A percentile compares a stretch with the other conserved stretches of the same genome.
These are phyloP conservation scores for Ulmus americana DNA, from an alignment of 331 rosid genomes.

Conservation along the genomic window DNA sequence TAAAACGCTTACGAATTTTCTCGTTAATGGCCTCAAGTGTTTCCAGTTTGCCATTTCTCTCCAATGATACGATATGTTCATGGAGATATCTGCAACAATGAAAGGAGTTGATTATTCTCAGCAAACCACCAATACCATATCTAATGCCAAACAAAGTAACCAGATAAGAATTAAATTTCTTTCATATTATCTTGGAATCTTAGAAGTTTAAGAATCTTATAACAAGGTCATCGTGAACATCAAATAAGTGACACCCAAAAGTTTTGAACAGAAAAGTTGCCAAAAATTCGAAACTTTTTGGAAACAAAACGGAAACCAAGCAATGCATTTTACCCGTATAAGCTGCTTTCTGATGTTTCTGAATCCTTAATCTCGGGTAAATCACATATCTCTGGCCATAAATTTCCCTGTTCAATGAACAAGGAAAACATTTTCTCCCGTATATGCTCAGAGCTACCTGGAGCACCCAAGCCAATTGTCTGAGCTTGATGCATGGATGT, in stretches of 20 bases:
- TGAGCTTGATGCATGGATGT: conserved; percentile 48
- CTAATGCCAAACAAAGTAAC: conserved; percentile 7
- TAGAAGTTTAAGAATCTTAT: background rate
- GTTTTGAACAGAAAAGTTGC: background rate
- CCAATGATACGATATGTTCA: conserved; percentile 55
- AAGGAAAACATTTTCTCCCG: conserved; percentile 76
- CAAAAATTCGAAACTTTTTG: background rate
- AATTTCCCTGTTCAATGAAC: conserved; percentile 90
- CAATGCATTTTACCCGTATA: conserved; percentile 58
- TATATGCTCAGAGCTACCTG: conserved; percentile 52
- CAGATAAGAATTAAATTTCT: background rate
- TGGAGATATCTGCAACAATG: conserved; percentile 70
- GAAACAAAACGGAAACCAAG: background rate
- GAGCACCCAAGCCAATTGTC: conserved; percentile 38
- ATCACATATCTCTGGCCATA: conserved; percentile 90
- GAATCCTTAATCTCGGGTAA: conserved; percentile 70
- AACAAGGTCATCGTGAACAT: background rate
- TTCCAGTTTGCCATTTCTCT: conserved; percentile 73
- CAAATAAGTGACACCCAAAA: background rate
- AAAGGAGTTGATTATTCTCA: conserved; percentile 23
- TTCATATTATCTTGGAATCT: background rate
- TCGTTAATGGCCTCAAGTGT: conserved; percentile 88
- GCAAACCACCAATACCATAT: conserved; percentile 12
- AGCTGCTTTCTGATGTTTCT: conserved; percentile 55
- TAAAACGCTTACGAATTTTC: conserved; percentile 89